Evolutionary conservation across 2,329 filamentous ascomycete genomes (phyloP), one percentile per base, ranked within the genome.

Genomic region (Aspergillus nomiae): DNA sequence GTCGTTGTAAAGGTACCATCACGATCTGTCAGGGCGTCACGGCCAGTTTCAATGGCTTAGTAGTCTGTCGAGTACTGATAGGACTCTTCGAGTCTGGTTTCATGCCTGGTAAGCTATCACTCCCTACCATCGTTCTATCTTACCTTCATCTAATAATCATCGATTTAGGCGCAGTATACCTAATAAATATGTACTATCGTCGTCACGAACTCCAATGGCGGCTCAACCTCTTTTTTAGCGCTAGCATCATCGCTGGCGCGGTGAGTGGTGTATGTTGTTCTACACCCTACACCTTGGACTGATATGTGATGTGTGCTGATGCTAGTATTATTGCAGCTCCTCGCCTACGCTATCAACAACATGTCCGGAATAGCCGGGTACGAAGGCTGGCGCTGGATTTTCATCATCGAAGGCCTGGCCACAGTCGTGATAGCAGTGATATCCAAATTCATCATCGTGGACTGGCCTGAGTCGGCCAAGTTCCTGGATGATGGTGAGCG

Each of bases 381-480:
- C 58, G 68, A 64, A 48, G 71, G 76, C 19, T 82, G 80, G 80
- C 74, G 78, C 24, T 83, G 81, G 82, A 80, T 84, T 41, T 84
- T 84, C 68, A 81, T 84, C 50, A 70, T 80, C 6, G 83, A 86
- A 69, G 83, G 83, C 4, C 72, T 83, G 30, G 70, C 77, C 14
- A 86, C 84, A 0, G 73, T 86, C 9, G 56, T 82, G 2, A 54
- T 83, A 0, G 82, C 84, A 9, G 68, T 83, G 4, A 69, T 78
- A 6, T 79, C 86, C 14, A 86, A 82, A 74, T 85, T 87, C 51
- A 65, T 80, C 64, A 74, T 83, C 48, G 74, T 75, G 36, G 78
- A 81, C 62, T 81, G 79, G 76, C 81, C 81, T 0, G 77, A 80
- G 55, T 78, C 71, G 1, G 77, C 81, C 1, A 76, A 71, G 4